phyloP scores from a whole-genome alignment of 208 protist species.

The Borovskyia barvae region DNA sequence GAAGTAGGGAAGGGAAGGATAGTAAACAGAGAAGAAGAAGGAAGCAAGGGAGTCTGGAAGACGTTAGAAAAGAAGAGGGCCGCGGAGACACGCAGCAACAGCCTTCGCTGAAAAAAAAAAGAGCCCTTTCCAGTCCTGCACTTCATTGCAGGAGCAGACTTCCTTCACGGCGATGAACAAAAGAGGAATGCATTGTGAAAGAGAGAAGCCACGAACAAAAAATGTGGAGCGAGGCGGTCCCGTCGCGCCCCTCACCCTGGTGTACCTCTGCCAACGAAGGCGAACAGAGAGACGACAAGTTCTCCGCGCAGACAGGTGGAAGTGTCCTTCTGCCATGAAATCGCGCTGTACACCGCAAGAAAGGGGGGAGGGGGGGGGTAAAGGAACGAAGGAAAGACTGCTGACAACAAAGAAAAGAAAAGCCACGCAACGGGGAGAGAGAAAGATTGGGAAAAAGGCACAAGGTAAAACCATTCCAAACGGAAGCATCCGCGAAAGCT shows the following conservation, averaged over 20 bases:
- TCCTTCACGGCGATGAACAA: background rate
- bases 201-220: background rate
- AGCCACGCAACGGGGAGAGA: background rate
- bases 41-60: background rate
- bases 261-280: background rate
- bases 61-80: conserved; percentile 1
- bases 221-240: too few species aligned
- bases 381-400: conserved; percentile 1
- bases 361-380: conserved; percentile 5
- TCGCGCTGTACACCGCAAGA: too few species aligned
- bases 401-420: background rate
- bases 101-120: background rate
- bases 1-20: background rate
- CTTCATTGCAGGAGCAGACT: background rate
- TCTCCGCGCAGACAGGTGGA: background rate
- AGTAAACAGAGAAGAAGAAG: conserved; percentile 5
- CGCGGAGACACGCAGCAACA: background rate
- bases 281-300: background rate
- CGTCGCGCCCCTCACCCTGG: too few species aligned
- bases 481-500: too few species aligned
- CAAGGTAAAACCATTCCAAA: background rate
- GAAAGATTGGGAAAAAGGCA: background rate
- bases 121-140: too few species aligned
- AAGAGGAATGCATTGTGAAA: background rate
- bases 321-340: too few species aligned